These are phyloP conservation scores for Heracleum sosnowskyi DNA, from an alignment of 129 eudicot species.

Conservation along the genomic window DNA sequence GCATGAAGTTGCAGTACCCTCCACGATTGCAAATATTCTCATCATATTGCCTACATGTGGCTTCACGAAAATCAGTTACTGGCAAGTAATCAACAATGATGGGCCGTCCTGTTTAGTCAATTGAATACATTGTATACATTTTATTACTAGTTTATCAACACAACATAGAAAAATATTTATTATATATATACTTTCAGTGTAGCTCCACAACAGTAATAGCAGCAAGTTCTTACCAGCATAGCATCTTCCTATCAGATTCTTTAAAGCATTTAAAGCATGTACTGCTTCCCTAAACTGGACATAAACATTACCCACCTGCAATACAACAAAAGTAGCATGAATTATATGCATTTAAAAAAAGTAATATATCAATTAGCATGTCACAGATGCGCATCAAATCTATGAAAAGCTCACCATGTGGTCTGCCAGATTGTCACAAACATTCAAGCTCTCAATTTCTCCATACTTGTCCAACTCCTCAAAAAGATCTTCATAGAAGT, in stretches of 20 bases:
- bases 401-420: slow-evolving; percentile 20
- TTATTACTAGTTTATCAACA: not conserved
- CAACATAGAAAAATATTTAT: not conserved
- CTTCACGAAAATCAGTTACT: too few species aligned
- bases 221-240: too few species aligned
- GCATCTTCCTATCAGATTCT: too few species aligned
- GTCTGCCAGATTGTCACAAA: slow-evolving; percentile 39
- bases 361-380: not conserved
- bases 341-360: not conserved
- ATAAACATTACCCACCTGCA: slow-evolving; percentile 29
- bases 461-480: slow-evolving; percentile 36
- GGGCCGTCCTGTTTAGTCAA: slow-evolving; percentile 14
- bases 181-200: not conserved
- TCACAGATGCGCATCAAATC: not conserved
- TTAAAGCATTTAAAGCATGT: slow-evolving; percentile 32
- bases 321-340: not conserved
- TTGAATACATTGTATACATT: too few species aligned
- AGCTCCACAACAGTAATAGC: not conserved
- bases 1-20: too few species aligned
- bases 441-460: slow-evolving; percentile 32
- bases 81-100: too few species aligned
- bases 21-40: too few species aligned
- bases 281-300: slow-evolving; percentile 38
- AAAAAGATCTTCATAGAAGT: slow-evolving; percentile 29
- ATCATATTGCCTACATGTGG: too few species aligned